A percentile compares a stretch with the other conserved stretches of the same genome.
phyloP scores from a whole-genome alignment of 2,329 filamentous ascomycete genomes.

The Diplodia seriata region DNA sequence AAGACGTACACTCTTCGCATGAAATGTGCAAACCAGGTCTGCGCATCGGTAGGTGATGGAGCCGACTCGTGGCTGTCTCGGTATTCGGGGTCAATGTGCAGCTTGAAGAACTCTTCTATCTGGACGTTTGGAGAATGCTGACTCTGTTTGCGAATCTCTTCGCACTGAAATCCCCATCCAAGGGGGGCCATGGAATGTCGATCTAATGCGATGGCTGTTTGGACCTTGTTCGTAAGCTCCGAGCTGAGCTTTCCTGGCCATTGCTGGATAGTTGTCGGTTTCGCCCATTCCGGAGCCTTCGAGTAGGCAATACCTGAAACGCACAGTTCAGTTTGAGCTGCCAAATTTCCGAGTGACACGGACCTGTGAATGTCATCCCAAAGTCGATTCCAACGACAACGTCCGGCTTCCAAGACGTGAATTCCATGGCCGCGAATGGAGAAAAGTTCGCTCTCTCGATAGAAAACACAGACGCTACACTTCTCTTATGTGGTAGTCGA shows the following conservation, averaged over 20 bases:
- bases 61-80: neutral
- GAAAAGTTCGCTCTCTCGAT: neutral
- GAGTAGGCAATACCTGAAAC: conserved; percentile 1
- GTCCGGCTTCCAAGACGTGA: neutral
- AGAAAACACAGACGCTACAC: too few species aligned
- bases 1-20: conserved; percentile 54
- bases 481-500: too few species aligned
- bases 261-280: conserved; percentile 4
- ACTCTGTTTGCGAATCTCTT: neutral
- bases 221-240: conserved; percentile 3
- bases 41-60: neutral
- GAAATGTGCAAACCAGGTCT: conserved; percentile 39
- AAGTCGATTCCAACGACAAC: conserved; percentile 4
- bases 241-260: conserved; percentile 3
- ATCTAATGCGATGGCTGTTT: neutral
- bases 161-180: conserved; percentile 12
- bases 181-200: too few species aligned
- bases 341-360: neutral
- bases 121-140: neutral
- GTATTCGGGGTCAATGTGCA: conserved; percentile 5
- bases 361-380: conserved; percentile 30
- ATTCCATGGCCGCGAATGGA: neutral
- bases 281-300: conserved; percentile 28
- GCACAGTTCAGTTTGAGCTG: neutral
- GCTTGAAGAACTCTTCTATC: conserved; percentile 11